Conservation (phyloP, 1,284 basidiomycete genomes). For the Ceratobasidium sp. region DNA sequence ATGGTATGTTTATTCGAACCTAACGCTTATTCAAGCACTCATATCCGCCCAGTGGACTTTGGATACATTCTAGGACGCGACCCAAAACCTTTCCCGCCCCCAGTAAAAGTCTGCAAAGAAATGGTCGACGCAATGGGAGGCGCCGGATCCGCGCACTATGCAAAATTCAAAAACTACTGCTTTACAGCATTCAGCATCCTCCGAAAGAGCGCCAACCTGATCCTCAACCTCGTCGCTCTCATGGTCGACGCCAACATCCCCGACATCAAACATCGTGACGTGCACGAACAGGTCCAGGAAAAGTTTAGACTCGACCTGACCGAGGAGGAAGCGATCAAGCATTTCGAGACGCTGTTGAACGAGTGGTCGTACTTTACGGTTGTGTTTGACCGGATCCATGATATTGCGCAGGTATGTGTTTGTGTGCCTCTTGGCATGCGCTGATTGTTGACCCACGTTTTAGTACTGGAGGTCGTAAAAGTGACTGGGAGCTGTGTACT, state of each 20-base stretch:
- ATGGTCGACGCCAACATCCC: slow-evolving; percentile 99
- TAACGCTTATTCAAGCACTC: not conserved
- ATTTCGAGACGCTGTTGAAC: slow-evolving; percentile 92
- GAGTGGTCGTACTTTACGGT: slow-evolving; percentile 95
- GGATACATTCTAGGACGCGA: slow-evolving; percentile 98
- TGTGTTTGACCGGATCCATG: slow-evolving; percentile 92
- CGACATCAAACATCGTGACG: slow-evolving; percentile 93
- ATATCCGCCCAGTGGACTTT: slow-evolving; percentile 81
- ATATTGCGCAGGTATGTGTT: slow-evolving; percentile 68
- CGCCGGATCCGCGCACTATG: slow-evolving; percentile 89
- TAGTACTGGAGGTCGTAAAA: slow-evolving; percentile 40
- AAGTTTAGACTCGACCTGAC: slow-evolving; percentile 95
- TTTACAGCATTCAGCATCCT: slow-evolving; percentile 96
- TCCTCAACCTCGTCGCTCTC: slow-evolving; percentile 93
- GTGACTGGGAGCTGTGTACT: too few species aligned
- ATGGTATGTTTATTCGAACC: slow-evolving; percentile 63
- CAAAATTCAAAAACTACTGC: slow-evolving; percentile 94
- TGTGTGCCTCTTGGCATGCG: not conserved
- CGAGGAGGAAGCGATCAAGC: slow-evolving; percentile 96
- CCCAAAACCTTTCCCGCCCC: slow-evolving; percentile 97
- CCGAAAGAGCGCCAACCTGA: slow-evolving; percentile 97
- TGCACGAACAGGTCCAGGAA: slow-evolving; percentile 90
- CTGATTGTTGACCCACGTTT: not conserved
- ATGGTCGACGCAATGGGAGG: slow-evolving; percentile 99
- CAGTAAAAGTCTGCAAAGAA: slow-evolving; percentile 98